Base-by-base conservation (phyloP, 2,329 filamentous ascomycete genomes). In the Fusarium udum region DNA sequence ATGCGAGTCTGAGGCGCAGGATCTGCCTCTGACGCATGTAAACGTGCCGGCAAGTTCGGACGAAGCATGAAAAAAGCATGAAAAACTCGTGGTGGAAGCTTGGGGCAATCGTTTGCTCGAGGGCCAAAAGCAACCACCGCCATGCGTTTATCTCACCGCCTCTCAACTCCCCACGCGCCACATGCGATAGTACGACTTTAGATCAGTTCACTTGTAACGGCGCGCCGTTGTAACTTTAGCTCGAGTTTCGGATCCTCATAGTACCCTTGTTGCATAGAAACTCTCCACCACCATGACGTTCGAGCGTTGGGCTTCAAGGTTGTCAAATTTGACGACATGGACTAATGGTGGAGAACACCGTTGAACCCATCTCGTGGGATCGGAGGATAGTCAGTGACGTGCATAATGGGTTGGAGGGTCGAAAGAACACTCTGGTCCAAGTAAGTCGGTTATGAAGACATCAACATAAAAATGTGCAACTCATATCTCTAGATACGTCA, bases 141-240 rank as follows among this genome's bases (percentile, higher is more conserved):
- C 32, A 63, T 58, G 42, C 34, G 43, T 36, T 60, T 49, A 60
- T 26, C 52, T 64, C 67, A 67, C 63, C 71, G 56, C 58, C 53
- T 60, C 45, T 36, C 34, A 67, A 46, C 60, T 24, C 31, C 53
- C 59, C 31, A 49, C n/a, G 15, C 70, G 71, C 71, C 71, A 72
- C 62, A 45, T 66, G 64, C 37, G 43, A 72, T 74, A 72, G 68
- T 62, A 53, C 61, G 52, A 55, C 57, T 60, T 59, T 63, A 69
- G 65, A 42, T 49, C 55, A 72, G 59, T 52, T 62, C 56, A 48
- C 63, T 72, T 69, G 60, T 37, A 72, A 72, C 61, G 71, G 68
- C 57, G 60, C 60, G 52, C 36, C 60, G 57, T 67, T 67, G 63
- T 69, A 43, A 48, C 63, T 56, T 72, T 72, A 74, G 68, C 49